Percentiles rank a stretch among this genome's conserved stretches.
phyloP scores from a whole-genome alignment of 306 rosid species.

The Canavalia ensiformis region DNA sequence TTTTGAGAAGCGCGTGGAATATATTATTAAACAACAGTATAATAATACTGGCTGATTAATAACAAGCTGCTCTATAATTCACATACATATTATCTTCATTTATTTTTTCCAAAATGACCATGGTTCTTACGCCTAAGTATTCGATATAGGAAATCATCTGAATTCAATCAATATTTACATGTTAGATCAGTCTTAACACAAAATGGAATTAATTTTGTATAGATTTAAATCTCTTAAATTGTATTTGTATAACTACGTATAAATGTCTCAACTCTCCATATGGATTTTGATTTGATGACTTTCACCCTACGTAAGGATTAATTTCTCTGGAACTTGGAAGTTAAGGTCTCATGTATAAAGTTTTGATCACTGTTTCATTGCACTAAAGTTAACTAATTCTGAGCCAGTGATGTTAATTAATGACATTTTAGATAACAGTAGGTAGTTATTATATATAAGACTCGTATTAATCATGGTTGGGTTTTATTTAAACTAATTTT shows the following conservation, averaged over 20 bases:
- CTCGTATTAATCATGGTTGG: conserved; percentile 7
- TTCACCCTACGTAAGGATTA: neutral
- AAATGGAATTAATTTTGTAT: neutral
- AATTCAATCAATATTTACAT: conserved; percentile 7
- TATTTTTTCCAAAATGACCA: neutral
- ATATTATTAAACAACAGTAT: neutral
- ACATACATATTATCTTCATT: neutral
- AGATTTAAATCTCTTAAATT: too few species aligned
- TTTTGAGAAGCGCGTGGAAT: conserved; percentile 61
- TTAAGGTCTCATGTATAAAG: neutral
- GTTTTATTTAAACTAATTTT: conserved; percentile 20
- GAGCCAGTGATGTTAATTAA: neutral
- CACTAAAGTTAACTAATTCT: neutral
- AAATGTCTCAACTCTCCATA: neutral
- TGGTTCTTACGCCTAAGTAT: neutral
- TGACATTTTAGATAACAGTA: neutral
- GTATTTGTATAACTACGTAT: neutral
- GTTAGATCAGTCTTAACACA: conserved; percentile 9
- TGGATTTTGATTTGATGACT: neutral
- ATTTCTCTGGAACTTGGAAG: neutral
- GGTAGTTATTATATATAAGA: conserved; percentile 9
- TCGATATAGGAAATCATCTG: conserved; percentile 2
- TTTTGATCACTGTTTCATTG: neutral
- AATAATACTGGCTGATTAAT: neutral
- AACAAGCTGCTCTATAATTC: neutral